phyloP scores from a whole-genome alignment of 2,329 filamentous ascomycete species.

The Penicillium sp. region DNA sequence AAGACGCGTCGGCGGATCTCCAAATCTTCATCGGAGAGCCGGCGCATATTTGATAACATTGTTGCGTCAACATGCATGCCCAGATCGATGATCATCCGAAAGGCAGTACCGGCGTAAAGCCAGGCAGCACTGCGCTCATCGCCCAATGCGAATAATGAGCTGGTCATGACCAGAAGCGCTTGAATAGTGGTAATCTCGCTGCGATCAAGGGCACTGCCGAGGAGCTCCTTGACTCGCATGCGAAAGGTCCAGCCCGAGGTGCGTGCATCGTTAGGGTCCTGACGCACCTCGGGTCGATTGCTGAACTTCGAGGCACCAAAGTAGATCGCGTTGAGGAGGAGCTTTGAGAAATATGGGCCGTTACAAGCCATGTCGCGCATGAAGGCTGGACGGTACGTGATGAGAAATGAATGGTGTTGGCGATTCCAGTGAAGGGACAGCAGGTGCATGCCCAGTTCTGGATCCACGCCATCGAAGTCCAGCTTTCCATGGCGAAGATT shows the following conservation, averaged over 20 bases:
- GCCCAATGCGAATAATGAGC: constrained; percentile 53
- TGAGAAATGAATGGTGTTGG: constrained; percentile 52
- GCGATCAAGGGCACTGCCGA: constrained; percentile 49
- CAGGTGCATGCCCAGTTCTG: constrained; percentile 55
- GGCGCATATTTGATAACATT: constrained; percentile 18
- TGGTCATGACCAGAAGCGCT: constrained; percentile 55
- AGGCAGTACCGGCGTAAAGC: constrained; percentile 55
- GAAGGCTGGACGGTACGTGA: constrained; percentile 57
- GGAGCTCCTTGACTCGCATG: constrained; percentile 49
- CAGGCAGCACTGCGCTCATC: constrained; percentile 56
- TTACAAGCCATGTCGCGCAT: constrained; percentile 53
- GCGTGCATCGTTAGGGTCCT: constrained; percentile 48
- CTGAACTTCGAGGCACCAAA: constrained; percentile 52
- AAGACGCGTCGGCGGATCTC: constrained; percentile 36
- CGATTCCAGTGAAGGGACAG: constrained; percentile 57
- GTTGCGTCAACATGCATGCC: constrained; percentile 48
- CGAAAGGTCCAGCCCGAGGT: constrained; percentile 54
- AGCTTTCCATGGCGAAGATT: constrained; percentile 50
- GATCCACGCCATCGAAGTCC: constrained; percentile 59
- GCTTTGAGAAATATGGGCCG: constrained; percentile 55
- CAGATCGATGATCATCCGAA: constrained; percentile 56
- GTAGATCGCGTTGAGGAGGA: constrained; percentile 56
- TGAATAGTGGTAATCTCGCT: constrained; percentile 59
- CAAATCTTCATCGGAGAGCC: constrained; percentile 28
- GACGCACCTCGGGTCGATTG: constrained; percentile 48